Conservation (phyloP, 2,329 filamentous ascomycete genomes). For the Fusarium sp. region DNA sequence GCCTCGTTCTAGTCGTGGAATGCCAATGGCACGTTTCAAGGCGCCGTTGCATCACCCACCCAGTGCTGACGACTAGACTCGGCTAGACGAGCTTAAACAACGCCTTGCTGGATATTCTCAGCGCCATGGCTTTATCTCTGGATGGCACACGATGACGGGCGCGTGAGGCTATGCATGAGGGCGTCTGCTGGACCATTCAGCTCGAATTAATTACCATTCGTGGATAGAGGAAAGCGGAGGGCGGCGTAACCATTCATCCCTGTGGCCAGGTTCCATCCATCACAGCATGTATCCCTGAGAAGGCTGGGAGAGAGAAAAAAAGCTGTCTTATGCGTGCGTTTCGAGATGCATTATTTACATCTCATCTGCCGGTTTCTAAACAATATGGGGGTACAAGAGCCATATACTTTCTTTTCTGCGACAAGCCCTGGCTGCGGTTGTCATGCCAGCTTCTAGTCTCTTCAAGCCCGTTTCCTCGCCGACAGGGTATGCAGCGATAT, state of each 20-base stretch:
- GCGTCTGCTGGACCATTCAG: conserved; percentile 4
- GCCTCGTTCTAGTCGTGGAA: not conserved
- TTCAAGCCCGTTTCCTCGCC: conserved; percentile 33
- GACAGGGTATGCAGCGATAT: conserved; percentile 26
- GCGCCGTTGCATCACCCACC: conserved; percentile 11
- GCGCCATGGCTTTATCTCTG: conserved; percentile 2
- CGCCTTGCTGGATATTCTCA: not conserved
- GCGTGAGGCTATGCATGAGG: conserved; percentile 3
- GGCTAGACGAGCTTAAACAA: not conserved
- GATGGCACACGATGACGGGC: not conserved
- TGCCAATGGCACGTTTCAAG: not conserved
- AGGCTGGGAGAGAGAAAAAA: not conserved
- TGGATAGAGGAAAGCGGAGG: not conserved
- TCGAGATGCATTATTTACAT: not conserved
- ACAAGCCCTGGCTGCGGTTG: conserved; percentile 2
- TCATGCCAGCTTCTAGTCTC: conserved; percentile 12
- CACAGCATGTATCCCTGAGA: not conserved
- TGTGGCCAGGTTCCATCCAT: not conserved
- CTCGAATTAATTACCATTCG: not conserved
- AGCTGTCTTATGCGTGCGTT: not conserved
- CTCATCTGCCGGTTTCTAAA: not conserved
- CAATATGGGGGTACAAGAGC: not conserved
- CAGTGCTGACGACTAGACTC: not conserved
- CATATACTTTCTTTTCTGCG: not conserved
- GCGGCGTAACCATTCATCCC: not conserved